Conservation (phyloP, 192 early-diverging fungal genomes). For the Coemansia sp. region DNA sequence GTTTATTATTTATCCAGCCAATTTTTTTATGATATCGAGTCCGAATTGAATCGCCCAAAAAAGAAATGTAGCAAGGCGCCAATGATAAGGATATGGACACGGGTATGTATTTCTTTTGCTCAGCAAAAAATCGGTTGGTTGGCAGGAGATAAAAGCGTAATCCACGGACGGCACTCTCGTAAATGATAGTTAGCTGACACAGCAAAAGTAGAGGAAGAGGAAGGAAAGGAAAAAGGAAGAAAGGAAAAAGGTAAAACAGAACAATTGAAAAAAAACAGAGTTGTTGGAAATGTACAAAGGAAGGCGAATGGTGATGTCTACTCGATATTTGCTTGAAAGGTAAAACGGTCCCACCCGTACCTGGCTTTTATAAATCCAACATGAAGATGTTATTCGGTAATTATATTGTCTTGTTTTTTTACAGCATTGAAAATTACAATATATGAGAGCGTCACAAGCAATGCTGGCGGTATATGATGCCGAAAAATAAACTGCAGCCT, state of each 20-base stretch:
- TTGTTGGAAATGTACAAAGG: conserved; percentile 5
- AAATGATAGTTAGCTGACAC: background rate
- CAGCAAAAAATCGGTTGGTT: background rate
- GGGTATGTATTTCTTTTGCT: background rate
- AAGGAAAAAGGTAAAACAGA: background rate
- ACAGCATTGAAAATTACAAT: background rate
- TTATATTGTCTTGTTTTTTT: background rate
- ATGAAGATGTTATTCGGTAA: background rate
- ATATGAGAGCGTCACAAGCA: background rate
- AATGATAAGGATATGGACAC: background rate
- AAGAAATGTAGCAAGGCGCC: background rate
- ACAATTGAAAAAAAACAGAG: background rate
- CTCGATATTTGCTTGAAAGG: background rate
- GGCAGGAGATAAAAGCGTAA: background rate
- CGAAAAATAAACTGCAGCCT: conserved; percentile 3
- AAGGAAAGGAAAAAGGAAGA: background rate
- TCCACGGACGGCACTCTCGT: background rate
- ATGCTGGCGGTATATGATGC: background rate
- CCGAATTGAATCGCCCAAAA: background rate
- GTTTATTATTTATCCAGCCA: background rate
- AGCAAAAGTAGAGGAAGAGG: background rate
- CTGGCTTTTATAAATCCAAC: background rate
- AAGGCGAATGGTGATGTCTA: background rate
- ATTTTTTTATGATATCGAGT: background rate
- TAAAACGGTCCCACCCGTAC: background rate